Conservation (phyloP, 2,329 filamentous ascomycete genomes). For the Cercospora janseana region DNA sequence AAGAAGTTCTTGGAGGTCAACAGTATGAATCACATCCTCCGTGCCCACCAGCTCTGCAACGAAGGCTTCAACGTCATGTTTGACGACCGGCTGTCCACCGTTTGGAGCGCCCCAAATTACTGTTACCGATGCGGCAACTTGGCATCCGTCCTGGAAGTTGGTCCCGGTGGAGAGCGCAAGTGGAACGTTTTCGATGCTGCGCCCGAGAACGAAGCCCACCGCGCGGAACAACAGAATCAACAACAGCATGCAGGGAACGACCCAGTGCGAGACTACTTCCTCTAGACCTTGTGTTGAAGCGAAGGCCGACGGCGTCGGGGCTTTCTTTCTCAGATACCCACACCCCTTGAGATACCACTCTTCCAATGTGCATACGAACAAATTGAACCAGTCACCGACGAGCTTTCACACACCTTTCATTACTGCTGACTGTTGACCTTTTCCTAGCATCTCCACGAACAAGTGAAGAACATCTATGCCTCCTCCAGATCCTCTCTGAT, state of each 20-base stretch:
- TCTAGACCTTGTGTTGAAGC: no score
- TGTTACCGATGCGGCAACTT: constrained; percentile 80
- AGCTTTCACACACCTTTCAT: background rate
- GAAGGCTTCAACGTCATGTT: constrained; percentile 97
- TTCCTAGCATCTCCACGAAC: no score
- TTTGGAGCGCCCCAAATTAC: constrained; percentile 91
- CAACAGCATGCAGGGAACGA: constrained; percentile 66
- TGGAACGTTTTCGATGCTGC: constrained; percentile 98
- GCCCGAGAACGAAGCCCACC: constrained; percentile 88
- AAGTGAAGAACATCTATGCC: no score
- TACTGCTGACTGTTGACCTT: background rate
- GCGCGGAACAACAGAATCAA: constrained; percentile 66
- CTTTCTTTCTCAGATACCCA: background rate
- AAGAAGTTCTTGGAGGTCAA: constrained; percentile 98
- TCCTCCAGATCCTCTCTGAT: constrained; percentile 2
- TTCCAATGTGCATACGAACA: constrained; percentile 9
- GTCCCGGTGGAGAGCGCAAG: constrained; percentile 85
- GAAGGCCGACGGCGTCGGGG: no score
- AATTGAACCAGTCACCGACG: no score
- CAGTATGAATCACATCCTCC: constrained; percentile 93
- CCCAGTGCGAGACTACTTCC: constrained; percentile 66
- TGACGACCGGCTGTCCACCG: constrained; percentile 89
- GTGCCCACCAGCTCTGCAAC: constrained; percentile 97
- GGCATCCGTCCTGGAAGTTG: constrained; percentile 94
- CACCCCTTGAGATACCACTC: constrained; percentile 1